These are phyloP conservation scores for Cryphonectria naterciae DNA, from an alignment of 2,329 filamentous ascomycete genomes.

Conservation along the genomic window DNA sequence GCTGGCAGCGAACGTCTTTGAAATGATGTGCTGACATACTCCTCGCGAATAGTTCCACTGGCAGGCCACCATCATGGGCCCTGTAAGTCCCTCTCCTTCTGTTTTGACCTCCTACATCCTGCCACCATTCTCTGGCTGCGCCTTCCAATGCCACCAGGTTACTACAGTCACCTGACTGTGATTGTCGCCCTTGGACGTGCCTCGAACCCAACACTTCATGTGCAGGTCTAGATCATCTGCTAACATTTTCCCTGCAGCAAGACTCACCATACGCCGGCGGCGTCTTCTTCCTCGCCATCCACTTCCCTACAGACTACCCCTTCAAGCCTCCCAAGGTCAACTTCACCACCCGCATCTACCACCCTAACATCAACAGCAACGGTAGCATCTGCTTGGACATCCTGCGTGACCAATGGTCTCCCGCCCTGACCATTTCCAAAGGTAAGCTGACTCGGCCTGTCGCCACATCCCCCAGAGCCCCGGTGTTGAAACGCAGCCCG, in stretches of 20 bases:
- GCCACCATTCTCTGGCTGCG: slow-evolving; percentile 2
- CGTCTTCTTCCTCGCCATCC: slow-evolving; percentile 98
- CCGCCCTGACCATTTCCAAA: slow-evolving; percentile 97
- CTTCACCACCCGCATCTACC: slow-evolving; percentile 99
- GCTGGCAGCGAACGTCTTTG: slow-evolving; percentile 11
- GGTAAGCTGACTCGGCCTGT: slow-evolving; percentile 57
- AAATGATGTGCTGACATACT: slow-evolving; percentile 38
- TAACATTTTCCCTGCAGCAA: slow-evolving; percentile 57
- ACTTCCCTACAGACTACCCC: slow-evolving; percentile 99
- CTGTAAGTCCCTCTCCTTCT: slow-evolving; percentile 69
- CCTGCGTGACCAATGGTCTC: slow-evolving; percentile 98
- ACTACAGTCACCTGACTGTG: slow-evolving; percentile 13
- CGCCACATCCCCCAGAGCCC: background rate
- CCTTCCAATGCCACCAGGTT: background rate
- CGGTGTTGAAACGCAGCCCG: background rate
- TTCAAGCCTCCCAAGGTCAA: slow-evolving; percentile 99
- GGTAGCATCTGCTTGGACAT: slow-evolving; percentile 99
- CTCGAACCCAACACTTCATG: slow-evolving; percentile 15
- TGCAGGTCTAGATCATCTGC: slow-evolving; percentile 26
- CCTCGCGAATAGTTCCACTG: slow-evolving; percentile 81
- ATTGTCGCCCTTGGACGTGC: background rate
- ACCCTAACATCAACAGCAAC: slow-evolving; percentile 99
- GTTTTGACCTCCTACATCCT: background rate
- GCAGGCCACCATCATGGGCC: slow-evolving; percentile 99
- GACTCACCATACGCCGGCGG: slow-evolving; percentile 98